Evolutionary conservation across 139 green algal species (phyloP).

Genomic region (Helicosporidium sp.): DNA sequence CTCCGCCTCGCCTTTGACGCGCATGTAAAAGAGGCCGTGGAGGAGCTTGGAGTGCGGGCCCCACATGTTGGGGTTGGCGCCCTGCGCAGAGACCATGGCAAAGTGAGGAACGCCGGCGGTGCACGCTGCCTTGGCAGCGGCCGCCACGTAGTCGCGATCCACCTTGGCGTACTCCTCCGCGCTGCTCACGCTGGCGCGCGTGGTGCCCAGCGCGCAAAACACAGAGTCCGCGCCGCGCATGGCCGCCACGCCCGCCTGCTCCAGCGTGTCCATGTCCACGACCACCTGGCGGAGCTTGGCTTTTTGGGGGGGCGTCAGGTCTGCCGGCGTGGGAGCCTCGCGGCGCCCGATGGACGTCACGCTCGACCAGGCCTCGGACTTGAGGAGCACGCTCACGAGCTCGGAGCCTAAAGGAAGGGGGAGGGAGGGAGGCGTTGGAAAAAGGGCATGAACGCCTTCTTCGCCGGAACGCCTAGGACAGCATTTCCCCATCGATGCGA

Average conservation of each 20-base stretch:
- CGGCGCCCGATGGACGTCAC: background rate
- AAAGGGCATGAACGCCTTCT: background rate
- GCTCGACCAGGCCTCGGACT: too few species aligned
- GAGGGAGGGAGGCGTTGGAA: background rate
- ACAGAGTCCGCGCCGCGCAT: constrained; percentile 20
- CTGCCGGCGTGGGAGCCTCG: background rate
- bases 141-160: constrained; percentile 33
- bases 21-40: constrained; percentile 15
- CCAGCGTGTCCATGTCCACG: constrained; percentile 23
- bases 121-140: constrained; percentile 21
- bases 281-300: constrained; percentile 7
- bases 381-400: too few species aligned
- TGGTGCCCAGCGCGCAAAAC: constrained; percentile 42
- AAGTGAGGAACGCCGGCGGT: constrained; percentile 16
- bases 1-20: constrained; percentile 13
- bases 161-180: constrained; percentile 34
- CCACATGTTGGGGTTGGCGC: constrained; percentile 8
- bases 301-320: background rate
- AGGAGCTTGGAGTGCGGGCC: constrained; percentile 9
- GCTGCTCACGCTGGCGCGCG: constrained; percentile 27
- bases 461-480: constrained; percentile 16
- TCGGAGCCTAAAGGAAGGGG: background rate
- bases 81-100: constrained; percentile 10
- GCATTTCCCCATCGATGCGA: constrained; percentile 15
- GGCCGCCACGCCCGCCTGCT: constrained; percentile 8